Evolutionary conservation across 1,284 basidiomycete species (phyloP).

Genomic region (Exobasidium rhododendri): DNA sequence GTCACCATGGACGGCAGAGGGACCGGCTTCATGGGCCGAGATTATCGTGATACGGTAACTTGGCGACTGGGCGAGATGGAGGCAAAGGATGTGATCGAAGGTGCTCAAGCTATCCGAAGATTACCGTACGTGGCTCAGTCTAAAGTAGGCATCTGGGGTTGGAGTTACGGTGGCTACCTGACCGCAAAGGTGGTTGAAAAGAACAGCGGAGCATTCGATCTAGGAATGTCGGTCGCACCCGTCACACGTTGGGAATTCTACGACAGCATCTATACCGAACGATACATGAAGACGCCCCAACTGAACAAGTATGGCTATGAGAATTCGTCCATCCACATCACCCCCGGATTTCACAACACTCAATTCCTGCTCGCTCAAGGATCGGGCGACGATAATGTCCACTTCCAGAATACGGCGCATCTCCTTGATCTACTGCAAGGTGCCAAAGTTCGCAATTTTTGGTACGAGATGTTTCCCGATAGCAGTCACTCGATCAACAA

Average conservation of each 20-base stretch:
- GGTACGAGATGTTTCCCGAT: constrained; percentile 95
- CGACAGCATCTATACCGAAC: constrained; percentile 76
- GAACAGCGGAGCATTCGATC: constrained; percentile 74
- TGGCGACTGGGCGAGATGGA: constrained; percentile 82
- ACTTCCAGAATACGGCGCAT: constrained; percentile 84
- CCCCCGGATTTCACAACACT: constrained; percentile 73
- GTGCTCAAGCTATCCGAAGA: constrained; percentile 61
- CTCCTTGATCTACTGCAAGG: constrained; percentile 85
- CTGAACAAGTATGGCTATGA: constrained; percentile 78
- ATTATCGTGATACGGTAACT: constrained; percentile 76
- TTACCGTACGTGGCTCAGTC: constrained; percentile 72
- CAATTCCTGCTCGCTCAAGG: constrained; percentile 87
- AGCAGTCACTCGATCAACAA: constrained; percentile 71
- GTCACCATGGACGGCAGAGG: constrained; percentile 89
- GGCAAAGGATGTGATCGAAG: constrained; percentile 79
- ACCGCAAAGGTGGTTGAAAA: constrained; percentile 57
- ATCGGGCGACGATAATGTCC: constrained; percentile 56
- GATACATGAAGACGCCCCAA: constrained; percentile 86
- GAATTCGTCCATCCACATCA: constrained; percentile 77
- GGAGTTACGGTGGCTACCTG: constrained; percentile 47
- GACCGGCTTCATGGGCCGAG: constrained; percentile 82
- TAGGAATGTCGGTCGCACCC: constrained; percentile 79
- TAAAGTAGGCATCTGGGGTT: constrained; percentile 70
- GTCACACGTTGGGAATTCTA: constrained; percentile 56
- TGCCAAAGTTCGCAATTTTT: constrained; percentile 70